A percentile compares a stretch with the other conserved stretches of the same genome.
These are phyloP conservation scores for Rubus parviflorus DNA, from an alignment of 306 rosid species.

Conservation along the genomic window DNA sequence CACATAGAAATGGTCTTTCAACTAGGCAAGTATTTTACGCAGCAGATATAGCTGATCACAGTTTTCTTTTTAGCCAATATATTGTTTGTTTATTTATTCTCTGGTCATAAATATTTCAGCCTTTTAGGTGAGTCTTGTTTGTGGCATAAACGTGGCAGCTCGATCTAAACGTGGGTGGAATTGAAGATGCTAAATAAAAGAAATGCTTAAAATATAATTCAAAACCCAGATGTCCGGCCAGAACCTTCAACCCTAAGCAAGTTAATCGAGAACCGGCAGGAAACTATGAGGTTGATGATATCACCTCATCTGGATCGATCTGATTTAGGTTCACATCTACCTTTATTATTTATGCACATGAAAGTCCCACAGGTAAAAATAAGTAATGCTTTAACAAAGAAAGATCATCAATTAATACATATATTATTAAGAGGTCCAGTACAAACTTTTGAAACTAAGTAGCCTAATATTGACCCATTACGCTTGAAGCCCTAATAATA, in stretches of 20 bases:
- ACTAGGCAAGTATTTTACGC: background rate
- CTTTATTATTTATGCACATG: background rate
- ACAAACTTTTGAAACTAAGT: background rate
- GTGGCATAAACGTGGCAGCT: constrained; percentile 4
- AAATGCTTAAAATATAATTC: constrained; percentile 6
- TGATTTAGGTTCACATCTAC: background rate
- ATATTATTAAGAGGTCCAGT: background rate
- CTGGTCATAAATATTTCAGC: background rate
- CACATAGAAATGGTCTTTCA: too few relatives aligned
- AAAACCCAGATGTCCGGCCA: background rate
- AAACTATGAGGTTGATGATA: background rate
- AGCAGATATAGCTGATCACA: background rate
- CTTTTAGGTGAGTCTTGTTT: background rate
- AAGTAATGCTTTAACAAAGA: background rate
- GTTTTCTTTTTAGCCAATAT: background rate
- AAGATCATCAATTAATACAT: background rate
- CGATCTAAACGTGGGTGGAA: constrained; percentile 10
- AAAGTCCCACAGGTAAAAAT: background rate
- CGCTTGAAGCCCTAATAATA: background rate
- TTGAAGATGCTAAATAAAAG: background rate
- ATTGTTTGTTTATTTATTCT: background rate
- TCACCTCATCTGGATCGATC: background rate
- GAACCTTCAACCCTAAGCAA: constrained; percentile 28
- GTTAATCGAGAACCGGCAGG: constrained; percentile 28
- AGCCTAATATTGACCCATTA: background rate